Percentiles rank a stretch among this genome's conserved stretches.
phyloP scores from a whole-genome alignment of 2,329 filamentous ascomycete genomes.

The Chrysoporthe austroafricana region DNA sequence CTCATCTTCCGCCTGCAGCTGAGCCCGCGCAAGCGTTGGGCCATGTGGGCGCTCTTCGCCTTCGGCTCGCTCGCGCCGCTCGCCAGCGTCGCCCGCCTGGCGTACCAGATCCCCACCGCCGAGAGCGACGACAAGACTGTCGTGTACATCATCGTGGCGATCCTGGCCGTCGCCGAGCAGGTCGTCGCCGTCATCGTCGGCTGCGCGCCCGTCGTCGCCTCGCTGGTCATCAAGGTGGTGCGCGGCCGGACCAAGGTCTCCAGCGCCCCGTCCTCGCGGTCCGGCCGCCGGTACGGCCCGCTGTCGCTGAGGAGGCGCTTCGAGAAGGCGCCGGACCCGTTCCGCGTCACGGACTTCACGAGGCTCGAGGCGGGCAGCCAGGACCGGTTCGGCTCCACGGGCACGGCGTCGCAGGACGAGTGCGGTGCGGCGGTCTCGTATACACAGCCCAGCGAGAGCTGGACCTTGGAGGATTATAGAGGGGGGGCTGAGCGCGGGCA shows the following conservation, averaged over 20 bases:
- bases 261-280: constrained; percentile 2
- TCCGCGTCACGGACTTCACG: constrained; percentile 11
- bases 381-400: constrained; percentile 7
- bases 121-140: constrained; percentile 32
- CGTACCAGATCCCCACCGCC: constrained; percentile 31
- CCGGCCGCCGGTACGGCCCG: background rate
- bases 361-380: constrained; percentile 9
- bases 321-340: constrained; percentile 8
- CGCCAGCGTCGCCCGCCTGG: constrained; percentile 34
- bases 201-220: constrained; percentile 32
- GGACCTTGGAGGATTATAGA: constrained; percentile 4
- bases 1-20: constrained; percentile 38
- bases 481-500: background rate
- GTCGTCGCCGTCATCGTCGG: constrained; percentile 33
- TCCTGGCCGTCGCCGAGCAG: constrained; percentile 34
- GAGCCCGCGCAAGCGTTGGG: constrained; percentile 35
- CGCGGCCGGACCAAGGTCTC: constrained; percentile 7
- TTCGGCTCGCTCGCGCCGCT: constrained; percentile 37
- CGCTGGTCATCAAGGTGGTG: constrained; percentile 27
- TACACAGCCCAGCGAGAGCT: background rate
- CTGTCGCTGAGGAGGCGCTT: constrained; percentile 8
- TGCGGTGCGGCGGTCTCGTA: background rate
- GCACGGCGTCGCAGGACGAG: background rate
- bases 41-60: constrained; percentile 37
- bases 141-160: constrained; percentile 32